Evolutionary conservation across 345 rosid genomes (phyloP).

Genomic region (Microthlaspi erraticum): DNA sequence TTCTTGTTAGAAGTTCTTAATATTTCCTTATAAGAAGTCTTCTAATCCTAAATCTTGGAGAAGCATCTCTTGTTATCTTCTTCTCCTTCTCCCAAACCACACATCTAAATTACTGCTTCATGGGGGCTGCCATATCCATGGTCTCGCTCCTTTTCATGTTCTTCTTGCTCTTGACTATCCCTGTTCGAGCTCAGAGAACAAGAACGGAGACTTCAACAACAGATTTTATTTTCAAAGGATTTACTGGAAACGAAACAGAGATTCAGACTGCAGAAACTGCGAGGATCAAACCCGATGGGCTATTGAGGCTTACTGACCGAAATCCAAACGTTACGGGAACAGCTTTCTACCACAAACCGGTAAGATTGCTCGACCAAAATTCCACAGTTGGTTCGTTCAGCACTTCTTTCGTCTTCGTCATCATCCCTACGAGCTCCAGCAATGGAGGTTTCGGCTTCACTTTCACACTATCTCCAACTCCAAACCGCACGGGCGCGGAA

Average conservation of each 20-base stretch:
- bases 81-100: neutral
- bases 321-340: constrained; percentile 21
- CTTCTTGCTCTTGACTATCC: constrained; percentile 16
- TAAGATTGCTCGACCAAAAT: constrained; percentile 26
- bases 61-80: constrained; percentile 5
- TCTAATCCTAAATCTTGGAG: neutral
- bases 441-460: constrained; percentile 68
- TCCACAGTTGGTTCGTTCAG: constrained; percentile 50
- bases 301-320: constrained; percentile 41
- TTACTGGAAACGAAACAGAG: constrained; percentile 20
- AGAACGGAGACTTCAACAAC: constrained; percentile 24
- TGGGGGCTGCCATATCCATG: constrained; percentile 26
- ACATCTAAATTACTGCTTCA: neutral
- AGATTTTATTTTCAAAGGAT: constrained; percentile 37
- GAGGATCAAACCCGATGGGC: constrained; percentile 29
- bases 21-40: constrained; percentile 8
- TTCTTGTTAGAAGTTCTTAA: neutral
- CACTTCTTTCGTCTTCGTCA: constrained; percentile 58
- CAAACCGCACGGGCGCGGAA: constrained; percentile 41
- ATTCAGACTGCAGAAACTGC: constrained; percentile 12
- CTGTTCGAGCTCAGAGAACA: constrained; percentile 28
- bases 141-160: neutral
- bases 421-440: constrained; percentile 43
- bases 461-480: constrained; percentile 55
- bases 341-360: constrained; percentile 39